A percentile compares a stretch with the other conserved stretches of the same genome.
Conservation (phyloP, 257 asterid genomes). For the Solanum sejunctum region DNA sequence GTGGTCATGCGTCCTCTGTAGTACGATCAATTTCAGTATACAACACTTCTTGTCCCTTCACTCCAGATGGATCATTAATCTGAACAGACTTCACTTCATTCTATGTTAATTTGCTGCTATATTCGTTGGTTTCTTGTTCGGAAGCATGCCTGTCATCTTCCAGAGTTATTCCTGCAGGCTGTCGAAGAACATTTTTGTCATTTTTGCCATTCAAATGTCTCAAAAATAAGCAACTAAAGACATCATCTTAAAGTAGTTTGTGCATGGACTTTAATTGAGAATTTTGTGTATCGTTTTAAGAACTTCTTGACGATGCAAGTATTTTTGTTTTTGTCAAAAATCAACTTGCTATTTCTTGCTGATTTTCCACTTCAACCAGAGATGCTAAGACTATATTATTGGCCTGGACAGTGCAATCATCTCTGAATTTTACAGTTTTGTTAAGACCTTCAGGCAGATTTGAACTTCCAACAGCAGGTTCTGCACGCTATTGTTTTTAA, state of each 20-base stretch:
- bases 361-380: not conserved
- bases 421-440: not conserved
- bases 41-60: slow-evolving; percentile 1
- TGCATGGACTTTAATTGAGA: no score
- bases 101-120: slow-evolving; percentile 4
- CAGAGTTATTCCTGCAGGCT: slow-evolving; percentile 14
- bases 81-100: not conserved
- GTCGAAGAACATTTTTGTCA: not conserved
- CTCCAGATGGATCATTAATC: not conserved
- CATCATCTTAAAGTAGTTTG: not conserved
- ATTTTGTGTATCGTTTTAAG: not conserved
- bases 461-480: not conserved
- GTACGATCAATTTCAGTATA: slow-evolving; percentile 5
- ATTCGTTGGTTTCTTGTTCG: slow-evolving; percentile 1
- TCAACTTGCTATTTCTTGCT: not conserved
- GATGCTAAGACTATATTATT: not conserved
- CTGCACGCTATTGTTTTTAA: not conserved
- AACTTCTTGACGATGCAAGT: not conserved
- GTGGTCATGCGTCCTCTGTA: not conserved
- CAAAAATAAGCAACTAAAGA: not conserved
- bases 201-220: not conserved
- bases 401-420: not conserved
- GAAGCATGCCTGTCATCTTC: not conserved
- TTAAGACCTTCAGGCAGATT: not conserved
- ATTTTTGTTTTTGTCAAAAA: not conserved